Evolutionary conservation across 2,329 filamentous ascomycete genomes (phyloP), one percentile per base, ranked within the genome.

Genomic region (Monosporascus ibericus): DNA sequence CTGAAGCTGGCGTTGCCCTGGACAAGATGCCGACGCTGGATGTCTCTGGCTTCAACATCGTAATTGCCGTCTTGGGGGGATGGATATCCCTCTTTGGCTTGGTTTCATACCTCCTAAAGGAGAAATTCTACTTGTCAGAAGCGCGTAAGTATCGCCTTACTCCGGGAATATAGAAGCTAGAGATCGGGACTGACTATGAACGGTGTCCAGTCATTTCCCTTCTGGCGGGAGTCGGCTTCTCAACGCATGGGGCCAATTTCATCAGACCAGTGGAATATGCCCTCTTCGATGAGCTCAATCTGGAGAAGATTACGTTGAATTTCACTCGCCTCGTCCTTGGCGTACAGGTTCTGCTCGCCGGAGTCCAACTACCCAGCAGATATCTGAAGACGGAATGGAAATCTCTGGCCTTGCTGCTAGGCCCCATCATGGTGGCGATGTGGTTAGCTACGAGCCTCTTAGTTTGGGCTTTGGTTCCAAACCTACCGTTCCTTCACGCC

Each of bases 51-150:
- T 95, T 95, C 77, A 95, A 95, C 70, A 87, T 94, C 58, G 81
- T 91, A 51, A 84, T 89, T 65, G 86, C 88, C 50, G 81, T 89
- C 7, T 71, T 95, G 14, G 92, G 92, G 15, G 92, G 89, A 2
- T 96, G 95, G 72, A 85, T 96, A 56, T 90, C 89, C 0, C 60
- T 95, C n/a, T 96, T 95, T 64, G 91, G 90, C 3, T 74, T 96
- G 44, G 90, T 96, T 0, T 96, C 90, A 1, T 95, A 91, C 65
- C 79, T 96, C 18, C 79, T 89, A 65, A 96, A 96, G 66, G 92
- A 96, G 72, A 87, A 84, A 53, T 92, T 89, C 66, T 96, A 96
- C 67, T 79, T 96, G 1, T 95, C 90, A 1, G 92, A 96, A 79
- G 89, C 92, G 50, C 75, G 90, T 92, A 75, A 68, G 87, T 82